These are phyloP conservation scores for Trichophyton simii DNA, from an alignment of 2,329 filamentous ascomycete species.

Conservation along the genomic window DNA sequence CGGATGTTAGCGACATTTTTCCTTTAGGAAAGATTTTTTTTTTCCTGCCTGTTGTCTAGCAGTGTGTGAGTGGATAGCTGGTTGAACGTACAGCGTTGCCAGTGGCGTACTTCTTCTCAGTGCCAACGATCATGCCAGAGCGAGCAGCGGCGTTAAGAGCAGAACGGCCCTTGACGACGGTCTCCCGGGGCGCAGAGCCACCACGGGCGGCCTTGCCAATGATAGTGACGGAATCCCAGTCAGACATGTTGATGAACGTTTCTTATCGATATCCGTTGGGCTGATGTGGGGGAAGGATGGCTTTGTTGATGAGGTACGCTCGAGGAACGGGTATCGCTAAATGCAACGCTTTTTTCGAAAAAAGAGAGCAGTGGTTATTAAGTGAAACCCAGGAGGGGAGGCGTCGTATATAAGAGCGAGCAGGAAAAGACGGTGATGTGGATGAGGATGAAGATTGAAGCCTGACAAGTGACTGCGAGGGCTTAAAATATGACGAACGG, in stretches of 20 bases:
- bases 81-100: conserved; percentile 60
- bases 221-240: conserved; percentile 84
- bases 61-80: not conserved
- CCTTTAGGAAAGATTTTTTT: no score
- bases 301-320: not conserved
- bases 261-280: not conserved
- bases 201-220: conserved; percentile 77
- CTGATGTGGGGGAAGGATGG: not conserved
- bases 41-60: not conserved
- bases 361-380: not conserved
- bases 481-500: conserved; percentile 3
- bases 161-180: conserved; percentile 70
- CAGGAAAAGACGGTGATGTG: not conserved
- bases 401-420: not conserved
- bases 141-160: conserved; percentile 84
- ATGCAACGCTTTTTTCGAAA: not conserved
- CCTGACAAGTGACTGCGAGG: not conserved
- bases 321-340: not conserved
- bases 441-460: not conserved
- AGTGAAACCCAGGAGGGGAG: not conserved
- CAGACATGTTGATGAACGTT: conserved; percentile 44
- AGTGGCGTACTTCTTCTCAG: conserved; percentile 80
- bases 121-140: conserved; percentile 59
- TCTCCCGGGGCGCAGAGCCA: conserved; percentile 59
- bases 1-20: not conserved